phyloP scores from a whole-genome alignment of 257 asterid species.

The Craterostigma plantagineum region DNA sequence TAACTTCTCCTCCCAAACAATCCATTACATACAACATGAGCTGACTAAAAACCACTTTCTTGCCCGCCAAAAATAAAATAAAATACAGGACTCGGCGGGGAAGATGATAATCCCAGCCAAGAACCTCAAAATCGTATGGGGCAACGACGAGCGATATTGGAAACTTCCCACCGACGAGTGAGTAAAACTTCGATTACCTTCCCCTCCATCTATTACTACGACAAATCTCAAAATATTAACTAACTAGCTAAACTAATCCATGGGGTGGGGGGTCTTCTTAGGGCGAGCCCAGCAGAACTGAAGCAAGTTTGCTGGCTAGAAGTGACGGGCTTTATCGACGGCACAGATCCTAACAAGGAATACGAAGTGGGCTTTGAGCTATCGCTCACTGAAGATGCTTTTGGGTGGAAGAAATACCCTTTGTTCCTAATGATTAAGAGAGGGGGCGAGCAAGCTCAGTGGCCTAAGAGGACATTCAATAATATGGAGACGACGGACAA shows the following conservation, averaged over 20 bases:
- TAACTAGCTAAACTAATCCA: neutral
- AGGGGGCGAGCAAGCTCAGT: conserved; percentile 15
- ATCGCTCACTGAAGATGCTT: conserved; percentile 26
- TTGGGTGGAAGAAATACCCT: conserved; percentile 35
- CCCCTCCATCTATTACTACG: neutral
- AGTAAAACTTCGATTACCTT: no score
- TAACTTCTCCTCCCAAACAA: no score
- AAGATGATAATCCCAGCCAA: conserved; percentile 11
- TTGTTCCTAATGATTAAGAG: conserved; percentile 31
- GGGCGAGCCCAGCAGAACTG: conserved; percentile 14
- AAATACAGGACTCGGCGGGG: conserved; percentile 6
- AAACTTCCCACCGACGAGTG: conserved; percentile 13
- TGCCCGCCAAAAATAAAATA: no score
- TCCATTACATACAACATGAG: no score
- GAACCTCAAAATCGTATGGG: conserved; percentile 41
- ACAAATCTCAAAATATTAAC: no score
- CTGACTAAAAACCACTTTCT: no score
- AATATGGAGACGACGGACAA: conserved; percentile 8
- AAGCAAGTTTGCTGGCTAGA: conserved; percentile 42
- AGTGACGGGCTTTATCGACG: conserved; percentile 19
- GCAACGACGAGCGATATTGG: conserved; percentile 37
- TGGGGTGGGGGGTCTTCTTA: neutral
- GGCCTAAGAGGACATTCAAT: conserved; percentile 9
- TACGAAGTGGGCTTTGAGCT: conserved; percentile 23
- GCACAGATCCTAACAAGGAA: conserved; percentile 9